Conservation (phyloP, 768 basidiomycete species). For the Lentinula sp. region DNA sequence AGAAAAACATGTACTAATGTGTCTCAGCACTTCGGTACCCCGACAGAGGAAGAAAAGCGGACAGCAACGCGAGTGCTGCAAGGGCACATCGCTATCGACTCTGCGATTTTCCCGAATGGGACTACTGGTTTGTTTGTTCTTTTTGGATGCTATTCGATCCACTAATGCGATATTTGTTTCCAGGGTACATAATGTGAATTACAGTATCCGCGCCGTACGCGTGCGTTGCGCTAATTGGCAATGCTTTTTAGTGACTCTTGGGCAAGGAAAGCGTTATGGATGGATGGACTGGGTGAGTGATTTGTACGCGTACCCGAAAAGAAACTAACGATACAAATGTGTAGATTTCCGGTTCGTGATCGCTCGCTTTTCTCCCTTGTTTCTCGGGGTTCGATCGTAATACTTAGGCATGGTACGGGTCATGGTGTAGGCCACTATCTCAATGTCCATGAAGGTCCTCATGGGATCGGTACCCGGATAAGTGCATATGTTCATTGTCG, state of each 20-base stretch:
- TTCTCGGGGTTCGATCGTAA: not conserved
- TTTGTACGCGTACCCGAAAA: not conserved
- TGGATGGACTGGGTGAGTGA: constrained; percentile 73
- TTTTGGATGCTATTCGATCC: constrained; percentile 15
- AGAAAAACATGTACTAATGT: not conserved
- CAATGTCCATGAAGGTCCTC: constrained; percentile 88
- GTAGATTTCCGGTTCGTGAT: constrained; percentile 52
- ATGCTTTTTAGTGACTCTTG: constrained; percentile 58
- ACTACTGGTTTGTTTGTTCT: constrained; percentile 54
- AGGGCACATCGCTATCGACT: constrained; percentile 88
- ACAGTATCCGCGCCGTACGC: not conserved
- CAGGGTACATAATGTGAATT: constrained; percentile 53
- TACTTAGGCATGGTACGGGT: constrained; percentile 79
- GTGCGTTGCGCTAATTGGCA: not conserved
- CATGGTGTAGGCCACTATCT: constrained; percentile 94
- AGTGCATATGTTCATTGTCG: constrained; percentile 11
- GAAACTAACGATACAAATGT: not conserved
- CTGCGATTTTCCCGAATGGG: constrained; percentile 74
- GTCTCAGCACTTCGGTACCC: constrained; percentile 79
- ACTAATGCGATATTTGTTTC: not conserved
- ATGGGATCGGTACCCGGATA: constrained; percentile 44
- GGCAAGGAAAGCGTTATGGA: constrained; percentile 76
- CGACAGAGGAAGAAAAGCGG: constrained; percentile 75
- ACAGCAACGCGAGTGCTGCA: constrained; percentile 91
- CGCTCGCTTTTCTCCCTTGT: constrained; percentile 1